phyloP scores from a whole-genome alignment of 768 basidiomycete genomes.

The Tephrocybe sp. region DNA sequence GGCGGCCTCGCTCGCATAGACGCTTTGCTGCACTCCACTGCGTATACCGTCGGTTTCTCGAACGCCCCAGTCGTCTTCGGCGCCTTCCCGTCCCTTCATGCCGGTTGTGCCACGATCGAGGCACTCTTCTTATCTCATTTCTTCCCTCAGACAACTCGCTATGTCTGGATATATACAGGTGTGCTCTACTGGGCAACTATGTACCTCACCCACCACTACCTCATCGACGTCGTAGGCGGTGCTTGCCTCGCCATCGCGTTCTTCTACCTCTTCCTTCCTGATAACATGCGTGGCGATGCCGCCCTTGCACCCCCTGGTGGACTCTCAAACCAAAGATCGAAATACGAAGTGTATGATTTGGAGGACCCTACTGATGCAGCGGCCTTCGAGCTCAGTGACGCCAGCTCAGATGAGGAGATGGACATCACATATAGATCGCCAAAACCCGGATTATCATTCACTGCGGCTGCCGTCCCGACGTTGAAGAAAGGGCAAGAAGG shows the following conservation, averaged over 20 bases:
- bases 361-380: constrained; percentile 57
- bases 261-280: constrained; percentile 89
- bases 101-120: constrained; percentile 87
- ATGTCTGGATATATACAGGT: constrained; percentile 81
- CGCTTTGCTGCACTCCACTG: constrained; percentile 70
- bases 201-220: constrained; percentile 98
- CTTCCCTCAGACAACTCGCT: constrained; percentile 72
- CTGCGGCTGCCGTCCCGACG: constrained; percentile 28
- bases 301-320: constrained; percentile 50
- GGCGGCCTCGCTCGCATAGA: constrained; percentile 95
- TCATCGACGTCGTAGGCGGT: constrained; percentile 95
- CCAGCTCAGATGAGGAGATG: constrained; percentile 64
- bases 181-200: constrained; percentile 97
- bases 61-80: constrained; percentile 94
- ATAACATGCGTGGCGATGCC: constrained; percentile 62
- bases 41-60: constrained; percentile 80
- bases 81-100: constrained; percentile 93
- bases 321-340: constrained; percentile 38
- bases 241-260: constrained; percentile 84
- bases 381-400: constrained; percentile 57
- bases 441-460: constrained; percentile 36
- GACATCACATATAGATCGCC: constrained; percentile 75
- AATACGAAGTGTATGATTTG: constrained; percentile 79
- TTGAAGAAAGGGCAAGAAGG: constrained; percentile 20
- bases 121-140: constrained; percentile 94